Evolutionary conservation across 2,329 filamentous ascomycete species (phyloP).

Genomic region (Colletotrichum sp.): DNA sequence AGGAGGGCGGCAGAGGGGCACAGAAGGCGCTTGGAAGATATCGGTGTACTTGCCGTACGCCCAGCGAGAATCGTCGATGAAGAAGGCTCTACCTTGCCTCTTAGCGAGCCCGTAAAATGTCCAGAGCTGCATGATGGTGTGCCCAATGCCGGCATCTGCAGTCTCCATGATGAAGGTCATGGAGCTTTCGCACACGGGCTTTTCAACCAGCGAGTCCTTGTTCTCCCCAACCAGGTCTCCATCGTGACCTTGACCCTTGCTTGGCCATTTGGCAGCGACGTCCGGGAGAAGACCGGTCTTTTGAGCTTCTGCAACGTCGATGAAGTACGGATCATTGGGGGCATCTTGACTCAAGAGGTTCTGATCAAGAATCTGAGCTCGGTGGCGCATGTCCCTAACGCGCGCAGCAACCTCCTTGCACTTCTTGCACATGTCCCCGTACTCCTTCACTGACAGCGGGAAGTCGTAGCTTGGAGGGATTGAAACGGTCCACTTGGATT

Average conservation of each 20-base stretch:
- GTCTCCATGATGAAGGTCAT: slow-evolving; percentile 81
- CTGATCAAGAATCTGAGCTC: slow-evolving; percentile 43
- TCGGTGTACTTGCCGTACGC: slow-evolving; percentile 77
- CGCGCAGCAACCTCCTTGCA: slow-evolving; percentile 68
- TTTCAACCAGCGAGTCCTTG: slow-evolving; percentile 46
- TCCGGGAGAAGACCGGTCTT: slow-evolving; percentile 63
- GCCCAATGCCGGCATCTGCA: slow-evolving; percentile 77
- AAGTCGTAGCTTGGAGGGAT: slow-evolving; percentile 73
- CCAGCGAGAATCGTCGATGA: slow-evolving; percentile 85
- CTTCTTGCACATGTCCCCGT: slow-evolving; percentile 71
- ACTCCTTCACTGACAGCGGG: slow-evolving; percentile 69
- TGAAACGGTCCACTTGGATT: slow-evolving; percentile 79
- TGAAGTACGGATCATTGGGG: slow-evolving; percentile 68
- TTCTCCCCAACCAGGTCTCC: slow-evolving; percentile 54
- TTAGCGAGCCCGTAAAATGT: slow-evolving; percentile 81
- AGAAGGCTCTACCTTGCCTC: slow-evolving; percentile 77
- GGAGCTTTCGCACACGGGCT: slow-evolving; percentile 69
- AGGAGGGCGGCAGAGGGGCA: slow-evolving; percentile 71
- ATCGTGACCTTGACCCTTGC: slow-evolving; percentile 15
- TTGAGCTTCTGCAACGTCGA: slow-evolving; percentile 78
- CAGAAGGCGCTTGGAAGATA: slow-evolving; percentile 73
- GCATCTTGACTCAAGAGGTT: slow-evolving; percentile 60
- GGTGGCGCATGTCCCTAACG: slow-evolving; percentile 56
- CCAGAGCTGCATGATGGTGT: slow-evolving; percentile 80
- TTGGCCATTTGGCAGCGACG: slow-evolving; percentile 27